Base-by-base conservation (phyloP, 345 rosid species). In the Garcia nutans region DNA sequence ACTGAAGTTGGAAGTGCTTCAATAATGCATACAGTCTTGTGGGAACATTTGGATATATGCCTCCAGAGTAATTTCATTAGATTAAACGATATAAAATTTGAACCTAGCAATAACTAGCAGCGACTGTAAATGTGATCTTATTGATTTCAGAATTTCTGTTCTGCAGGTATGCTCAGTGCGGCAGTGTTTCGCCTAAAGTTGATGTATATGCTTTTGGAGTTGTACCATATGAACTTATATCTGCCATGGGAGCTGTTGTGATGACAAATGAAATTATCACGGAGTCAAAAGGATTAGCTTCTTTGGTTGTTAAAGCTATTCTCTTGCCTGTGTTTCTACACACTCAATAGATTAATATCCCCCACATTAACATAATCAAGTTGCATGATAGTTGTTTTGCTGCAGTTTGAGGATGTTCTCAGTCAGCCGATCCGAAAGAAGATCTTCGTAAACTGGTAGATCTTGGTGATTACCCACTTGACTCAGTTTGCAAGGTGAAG, bases 1-100 rank as follows among this genome's bases (percentile, higher is more conserved):
- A 88, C 95, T 26, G 93, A 93, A 82, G 90, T 85, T 16, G 99
- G 93, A 80, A 82, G 91, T 76, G 5, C 85, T 58, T 87, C 94
- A 2, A 80, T 87, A 22, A 90, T n/a, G n/a, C n/a, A 81, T 20
- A 86, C 97, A 23, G 88, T 66, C 92, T 94, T 37, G 92, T 93
- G 79, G 98, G 99, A 41, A 96, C 99, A 70, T 96, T 96, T 83
- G 99, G 99, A 79, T 96, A 96, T 84, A 96, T 96, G 99, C 91
- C 99, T 19, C 99, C 98, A 0, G 99, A 96, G 99, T 93, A 88
- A 86, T 90, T 52, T 49, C 41, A 37, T 37, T 4, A 37, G 41
- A 37, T 3, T 37, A 37, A 37, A 37, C 0, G 41, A 37, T 37
- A 37, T 37, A 37, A 3, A 37, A 3, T 37, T 37, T 37, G 41